These are phyloP conservation scores for Cryptosporidium sp. DNA, from an alignment of 169 alveolate genomes.

Conservation along the genomic window DNA sequence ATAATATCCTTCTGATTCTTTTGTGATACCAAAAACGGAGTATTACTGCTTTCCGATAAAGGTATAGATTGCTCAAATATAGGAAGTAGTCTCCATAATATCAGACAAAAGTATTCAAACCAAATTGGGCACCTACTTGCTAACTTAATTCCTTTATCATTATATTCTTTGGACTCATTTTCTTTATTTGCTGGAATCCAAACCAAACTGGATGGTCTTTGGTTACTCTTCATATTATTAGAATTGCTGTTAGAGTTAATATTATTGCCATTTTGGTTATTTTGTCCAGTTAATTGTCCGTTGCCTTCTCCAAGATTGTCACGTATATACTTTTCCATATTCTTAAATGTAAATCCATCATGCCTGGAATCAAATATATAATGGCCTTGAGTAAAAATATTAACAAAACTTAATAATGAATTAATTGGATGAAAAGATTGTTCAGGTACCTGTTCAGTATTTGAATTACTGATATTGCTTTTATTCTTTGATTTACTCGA, in stretches of 20 bases:
- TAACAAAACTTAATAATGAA: conserved; percentile 25
- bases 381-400: conserved; percentile 54
- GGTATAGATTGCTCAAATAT: conserved; percentile 29
- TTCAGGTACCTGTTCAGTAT: not conserved
- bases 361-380: conserved; percentile 48
- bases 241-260: not conserved
- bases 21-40: conserved; percentile 14
- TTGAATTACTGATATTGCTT: not conserved
- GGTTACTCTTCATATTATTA: not conserved
- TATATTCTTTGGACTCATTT: not conserved
- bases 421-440: conserved; percentile 58
- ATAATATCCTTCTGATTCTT: conserved; percentile 34
- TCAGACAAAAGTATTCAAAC: conserved; percentile 65
- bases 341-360: conserved; percentile 57
- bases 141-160: conserved; percentile 16
- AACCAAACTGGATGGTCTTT: not conserved
- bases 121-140: conserved; percentile 66
- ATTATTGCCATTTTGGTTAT: not conserved
- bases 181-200: conserved; percentile 49
- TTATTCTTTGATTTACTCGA: not conserved
- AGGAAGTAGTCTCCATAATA: conserved; percentile 71
- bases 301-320: not conserved
- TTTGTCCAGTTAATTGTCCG: not conserved
- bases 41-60: not conserved
- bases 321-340: conserved; percentile 58